Evolutionary conservation across 2,329 filamentous ascomycete genomes (phyloP).

Genomic region (Fusarium domesticum): DNA sequence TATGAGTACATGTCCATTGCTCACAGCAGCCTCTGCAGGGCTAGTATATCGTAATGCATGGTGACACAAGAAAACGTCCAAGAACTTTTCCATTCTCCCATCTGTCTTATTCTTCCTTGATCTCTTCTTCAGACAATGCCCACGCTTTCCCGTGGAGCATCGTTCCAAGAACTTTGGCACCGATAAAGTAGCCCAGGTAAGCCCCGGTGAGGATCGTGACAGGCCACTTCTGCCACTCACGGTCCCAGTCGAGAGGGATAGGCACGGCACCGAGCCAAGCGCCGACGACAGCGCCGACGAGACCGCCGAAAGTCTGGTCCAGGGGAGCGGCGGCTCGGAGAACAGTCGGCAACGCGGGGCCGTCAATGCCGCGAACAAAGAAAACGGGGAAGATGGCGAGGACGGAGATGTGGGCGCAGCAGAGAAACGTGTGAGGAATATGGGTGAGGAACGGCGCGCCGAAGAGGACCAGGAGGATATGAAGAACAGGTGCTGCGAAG

Average conservation of each 20-base stretch:
- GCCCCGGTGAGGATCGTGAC: slow-evolving; percentile 83
- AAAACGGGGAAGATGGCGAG: slow-evolving; percentile 77
- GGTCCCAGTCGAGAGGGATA: slow-evolving; percentile 95
- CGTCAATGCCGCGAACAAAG: slow-evolving; percentile 80
- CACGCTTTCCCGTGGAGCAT: slow-evolving; percentile 48
- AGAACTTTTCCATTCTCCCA: neutral
- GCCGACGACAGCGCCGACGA: slow-evolving; percentile 74
- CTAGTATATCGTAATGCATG: neutral
- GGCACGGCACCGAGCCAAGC: slow-evolving; percentile 93
- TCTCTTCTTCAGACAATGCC: slow-evolving; percentile 10
- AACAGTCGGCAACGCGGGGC: slow-evolving; percentile 65
- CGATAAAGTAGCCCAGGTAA: slow-evolving; percentile 74
- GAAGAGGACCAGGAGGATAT: slow-evolving; percentile 74
- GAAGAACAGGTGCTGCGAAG: slow-evolving; percentile 63
- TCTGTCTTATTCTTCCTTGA: slow-evolving; percentile 30
- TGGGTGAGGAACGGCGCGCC: slow-evolving; percentile 88
- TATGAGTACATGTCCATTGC: neutral
- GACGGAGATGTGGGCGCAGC: slow-evolving; percentile 76
- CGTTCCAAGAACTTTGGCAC: slow-evolving; percentile 59
- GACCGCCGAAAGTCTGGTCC: slow-evolving; percentile 80
- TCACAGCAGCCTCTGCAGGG: neutral
- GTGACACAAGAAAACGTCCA: neutral
- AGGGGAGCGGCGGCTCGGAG: slow-evolving; percentile 66
- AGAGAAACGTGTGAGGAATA: slow-evolving; percentile 71
- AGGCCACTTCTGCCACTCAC: slow-evolving; percentile 99